Evolutionary conservation across 176 grass and related monocot species (phyloP), one percentile per base, ranked within the genome.

Genomic region (Cenchrus americanus): DNA sequence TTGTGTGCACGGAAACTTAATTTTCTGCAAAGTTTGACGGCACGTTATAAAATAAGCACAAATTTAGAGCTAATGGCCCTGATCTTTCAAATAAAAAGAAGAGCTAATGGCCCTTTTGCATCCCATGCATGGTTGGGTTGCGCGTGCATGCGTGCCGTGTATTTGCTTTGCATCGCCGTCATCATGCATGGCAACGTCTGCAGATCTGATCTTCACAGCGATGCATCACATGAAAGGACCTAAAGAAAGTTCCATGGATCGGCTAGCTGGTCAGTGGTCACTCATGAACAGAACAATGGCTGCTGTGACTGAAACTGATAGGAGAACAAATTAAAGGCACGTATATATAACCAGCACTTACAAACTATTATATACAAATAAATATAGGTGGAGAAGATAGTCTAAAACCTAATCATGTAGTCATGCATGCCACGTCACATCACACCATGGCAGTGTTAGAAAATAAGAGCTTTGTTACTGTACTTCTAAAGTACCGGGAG

Each of bases 151-250:
- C 15, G 3, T 37, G 34, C 34, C 34, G 34, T 37, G 4, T 37
- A 37, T 37, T 37, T 37, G n/a, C 3, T 26, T 34, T 37, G 43
- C 46, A 80, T 54, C 10, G 18, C 85, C 77, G 80, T 46, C 27
- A 27, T 66, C 43, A 44, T 61, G 48, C 54, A 62, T 14, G 30
- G 3, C 53, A 82, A 48, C 48, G 54, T 57, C 52, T 70, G 44
- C 34, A 30, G 30, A 86, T 79, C 30, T 60, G 69, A 75, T 86
- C 68, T 57, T 71, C 84, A 67, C 78, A 75, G 85, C 69, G 77
- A 87, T 58, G 85, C 85, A 8, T 75, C 85, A 87, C 85, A 67
- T 67, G 85, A 12, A 53, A 55, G 0, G 57, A 73, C 19, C 24
- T 7, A 40, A 53, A 63, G n/a, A 41, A 65, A 63, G 58, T 50